Evolutionary conservation across 2,329 filamentous ascomycete genomes (phyloP), one percentile per base, ranked within the genome.

Genomic region (Ophiocordyceps robertsii): DNA sequence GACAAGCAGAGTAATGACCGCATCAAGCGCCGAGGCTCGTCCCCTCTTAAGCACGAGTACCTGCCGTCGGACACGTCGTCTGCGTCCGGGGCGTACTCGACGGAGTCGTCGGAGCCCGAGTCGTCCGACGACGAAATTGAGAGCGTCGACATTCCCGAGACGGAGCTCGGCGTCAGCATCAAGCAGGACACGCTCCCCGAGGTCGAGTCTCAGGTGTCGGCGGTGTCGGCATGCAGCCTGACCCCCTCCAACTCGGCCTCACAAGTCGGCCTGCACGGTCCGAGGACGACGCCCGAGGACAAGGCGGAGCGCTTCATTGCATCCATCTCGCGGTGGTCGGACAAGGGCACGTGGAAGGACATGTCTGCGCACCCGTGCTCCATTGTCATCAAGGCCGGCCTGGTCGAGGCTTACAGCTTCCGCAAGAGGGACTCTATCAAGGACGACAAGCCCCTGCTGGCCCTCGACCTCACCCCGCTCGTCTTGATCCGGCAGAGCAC

Each of bases 1-100:
- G 80, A 66, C 52, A 60, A 51, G 57, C 63, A 57, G 53, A 60
- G 52, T 50, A 59, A 58, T 29, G 54, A 53, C 49, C 70, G 59
- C 59, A 49, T 76, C 19, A 75, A 82, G 55, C 77, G 89, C 37
- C 78, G 88, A 16, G 83, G 80, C 1, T 96, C 92, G 0, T 98
- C 92, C 1, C 92, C 92, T 0, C 69, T 98, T 40, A 98, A 98
- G 65, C 90, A 96, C 57, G 90, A 98, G 63, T 98, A 95, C 54
- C 82, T 89, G 48, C 90, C 90, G 13, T 96, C 92, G 1, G 76
- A 80, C 40, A 62, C 69, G 39, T 78, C 74, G 0, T 80, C 76
- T 0, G 66, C 77, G 36, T 77, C 77, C 7, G 77, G 55, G 16
- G 48, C 54, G 10, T 61, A 70, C 16, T 73, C 72, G 6, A 64